A percentile compares a stretch with the other conserved stretches of the same genome.
Evolutionary conservation across 805 yeast genomes (phyloP).

Genomic region (Yamadazyma sp.): DNA sequence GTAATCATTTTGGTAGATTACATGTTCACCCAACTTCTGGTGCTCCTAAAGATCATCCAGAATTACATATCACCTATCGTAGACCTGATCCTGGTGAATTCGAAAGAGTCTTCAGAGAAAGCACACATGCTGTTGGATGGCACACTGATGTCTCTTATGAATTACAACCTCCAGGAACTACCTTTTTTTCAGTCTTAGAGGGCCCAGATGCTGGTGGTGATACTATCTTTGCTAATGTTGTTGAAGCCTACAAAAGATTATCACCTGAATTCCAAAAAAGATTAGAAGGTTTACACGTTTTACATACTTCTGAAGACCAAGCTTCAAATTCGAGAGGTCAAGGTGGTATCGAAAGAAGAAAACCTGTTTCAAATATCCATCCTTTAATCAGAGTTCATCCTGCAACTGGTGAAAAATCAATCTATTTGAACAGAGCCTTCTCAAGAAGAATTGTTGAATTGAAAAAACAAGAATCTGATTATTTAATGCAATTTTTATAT

Average conservation of each 20-base stretch:
- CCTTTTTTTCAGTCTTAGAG: constrained; percentile 62
- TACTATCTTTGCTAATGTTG: constrained; percentile 66
- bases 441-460: constrained; percentile 66
- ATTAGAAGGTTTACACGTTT: constrained; percentile 58
- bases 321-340: constrained; percentile 50
- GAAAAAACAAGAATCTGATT: constrained; percentile 67
- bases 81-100: constrained; percentile 38
- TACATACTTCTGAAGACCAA: constrained; percentile 70
- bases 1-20: constrained; percentile 62
- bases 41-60: constrained; percentile 61
- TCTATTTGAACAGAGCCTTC: constrained; percentile 58
- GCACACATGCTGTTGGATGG: constrained; percentile 47
- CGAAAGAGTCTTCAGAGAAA: constrained; percentile 29
- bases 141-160: constrained; percentile 77
- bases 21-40: constrained; percentile 77
- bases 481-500: constrained; percentile 54
- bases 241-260: constrained; percentile 67
- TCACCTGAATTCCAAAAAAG: constrained; percentile 62
- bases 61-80: constrained; percentile 60
- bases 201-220: constrained; percentile 69
- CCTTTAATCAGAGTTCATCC: constrained; percentile 75
- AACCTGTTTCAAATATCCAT: constrained; percentile 61
- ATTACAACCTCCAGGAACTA: constrained; percentile 67
- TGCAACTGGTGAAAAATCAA: constrained; percentile 58
- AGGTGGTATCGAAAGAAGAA: constrained; percentile 69